phyloP scores from a whole-genome alignment of 352 stramenopile genomes.

The Globisporangium echinulatum region DNA sequence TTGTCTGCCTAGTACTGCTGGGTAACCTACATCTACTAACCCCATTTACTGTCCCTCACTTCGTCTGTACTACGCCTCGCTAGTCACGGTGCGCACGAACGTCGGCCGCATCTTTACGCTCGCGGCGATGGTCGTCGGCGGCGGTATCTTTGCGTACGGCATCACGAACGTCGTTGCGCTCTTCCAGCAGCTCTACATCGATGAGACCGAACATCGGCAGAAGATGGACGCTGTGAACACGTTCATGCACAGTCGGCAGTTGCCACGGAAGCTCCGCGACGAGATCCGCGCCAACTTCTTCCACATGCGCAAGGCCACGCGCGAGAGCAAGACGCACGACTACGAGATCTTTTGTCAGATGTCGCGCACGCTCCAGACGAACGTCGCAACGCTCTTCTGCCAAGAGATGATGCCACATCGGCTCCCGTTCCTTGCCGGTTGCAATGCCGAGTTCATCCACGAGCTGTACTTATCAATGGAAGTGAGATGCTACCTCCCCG shows the following conservation, averaged over 20 bases:
- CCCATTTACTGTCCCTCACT: neutral
- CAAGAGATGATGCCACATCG: slow-evolving; percentile 60
- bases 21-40: too few species aligned
- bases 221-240: slow-evolving; percentile 77
- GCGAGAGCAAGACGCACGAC: slow-evolving; percentile 64
- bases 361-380: slow-evolving; percentile 61
- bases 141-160: slow-evolving; percentile 78
- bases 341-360: slow-evolving; percentile 60
- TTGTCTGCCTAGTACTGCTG: neutral
- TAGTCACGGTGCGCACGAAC: slow-evolving; percentile 70
- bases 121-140: slow-evolving; percentile 64
- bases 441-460: slow-evolving; percentile 74
- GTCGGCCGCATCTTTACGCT: slow-evolving; percentile 61
- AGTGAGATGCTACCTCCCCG: slow-evolving; percentile 63
- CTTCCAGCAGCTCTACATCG: slow-evolving; percentile 70
- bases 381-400: slow-evolving; percentile 68
- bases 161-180: slow-evolving; percentile 80
- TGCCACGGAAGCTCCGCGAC: slow-evolving; percentile 61
- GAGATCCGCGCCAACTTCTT: slow-evolving; percentile 79
- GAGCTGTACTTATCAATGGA: slow-evolving; percentile 73
- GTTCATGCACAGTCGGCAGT: slow-evolving; percentile 58
- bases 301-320: slow-evolving; percentile 65
- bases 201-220: slow-evolving; percentile 52
- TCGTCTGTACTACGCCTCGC: slow-evolving; percentile 2
- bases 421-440: slow-evolving; percentile 68